Percentiles rank a stretch among this genome's conserved stretches.
Evolutionary conservation across 1,139 yeast genomes (phyloP).

Genomic region (Yamadazyma diospyri): DNA sequence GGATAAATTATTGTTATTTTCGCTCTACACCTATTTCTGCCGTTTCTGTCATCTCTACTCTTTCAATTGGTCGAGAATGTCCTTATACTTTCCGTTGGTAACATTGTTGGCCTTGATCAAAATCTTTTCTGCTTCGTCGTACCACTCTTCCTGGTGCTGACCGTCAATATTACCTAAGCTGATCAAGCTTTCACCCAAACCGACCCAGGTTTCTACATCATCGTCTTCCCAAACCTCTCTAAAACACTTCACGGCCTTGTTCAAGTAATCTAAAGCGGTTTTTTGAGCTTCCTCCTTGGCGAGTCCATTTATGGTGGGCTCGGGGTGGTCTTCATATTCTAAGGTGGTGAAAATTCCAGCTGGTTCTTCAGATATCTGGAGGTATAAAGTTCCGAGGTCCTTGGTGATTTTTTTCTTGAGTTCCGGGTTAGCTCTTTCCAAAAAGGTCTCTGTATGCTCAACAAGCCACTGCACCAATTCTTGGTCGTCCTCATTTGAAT

Average conservation of each 20-base stretch:
- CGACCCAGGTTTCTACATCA: conserved; percentile 78
- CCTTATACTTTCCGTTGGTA: conserved; percentile 68
- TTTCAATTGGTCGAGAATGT: conserved; percentile 47
- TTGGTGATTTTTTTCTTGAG: conserved; percentile 30
- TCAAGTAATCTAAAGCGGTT: conserved; percentile 47
- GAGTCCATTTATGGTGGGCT: conserved; percentile 37
- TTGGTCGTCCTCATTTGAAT: conserved; percentile 39
- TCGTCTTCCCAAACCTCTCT: conserved; percentile 61
- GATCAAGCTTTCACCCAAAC: conserved; percentile 80
- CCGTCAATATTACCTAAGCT: conserved; percentile 73
- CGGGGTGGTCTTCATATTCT: conserved; percentile 55
- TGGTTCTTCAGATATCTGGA: conserved; percentile 64
- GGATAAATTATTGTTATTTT: no score
- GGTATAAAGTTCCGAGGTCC: conserved; percentile 57
- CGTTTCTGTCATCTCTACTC: no score
- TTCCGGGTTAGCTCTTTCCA: conserved; percentile 25
- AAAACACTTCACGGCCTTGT: conserved; percentile 57
- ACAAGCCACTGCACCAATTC: conserved; percentile 13
- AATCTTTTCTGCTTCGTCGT: conserved; percentile 62
- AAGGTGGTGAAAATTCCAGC: conserved; percentile 52
- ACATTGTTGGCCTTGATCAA: conserved; percentile 68
- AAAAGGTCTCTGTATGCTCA: conserved; percentile 17
- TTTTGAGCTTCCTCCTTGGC: conserved; percentile 42
- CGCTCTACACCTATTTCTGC: no score
- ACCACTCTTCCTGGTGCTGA: conserved; percentile 54